Evolutionary conservation across 306 rosid genomes (phyloP).

Genomic region (Glycine tomentella): DNA sequence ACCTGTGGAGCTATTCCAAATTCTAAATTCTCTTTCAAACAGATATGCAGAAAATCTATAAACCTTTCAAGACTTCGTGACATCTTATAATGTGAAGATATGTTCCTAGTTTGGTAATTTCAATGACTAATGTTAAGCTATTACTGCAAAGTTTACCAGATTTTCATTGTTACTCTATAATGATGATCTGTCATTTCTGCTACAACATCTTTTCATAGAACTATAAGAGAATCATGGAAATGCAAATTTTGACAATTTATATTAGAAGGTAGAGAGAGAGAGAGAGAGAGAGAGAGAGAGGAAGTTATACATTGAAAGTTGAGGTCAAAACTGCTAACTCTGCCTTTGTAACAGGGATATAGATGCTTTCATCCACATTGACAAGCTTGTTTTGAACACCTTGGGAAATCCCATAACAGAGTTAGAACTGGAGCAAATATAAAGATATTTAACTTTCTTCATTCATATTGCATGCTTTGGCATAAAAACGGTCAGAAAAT

Average conservation of each 20-base stretch:
- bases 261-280: neutral
- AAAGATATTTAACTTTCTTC: neutral
- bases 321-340: slow-evolving; percentile 80
- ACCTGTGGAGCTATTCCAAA: slow-evolving; percentile 29
- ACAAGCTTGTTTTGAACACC: slow-evolving; percentile 87
- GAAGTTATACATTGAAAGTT: slow-evolving; percentile 76
- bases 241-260: neutral
- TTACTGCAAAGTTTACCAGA: neutral
- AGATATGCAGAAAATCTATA: slow-evolving; percentile 19
- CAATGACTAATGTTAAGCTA: neutral
- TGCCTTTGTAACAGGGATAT: slow-evolving; percentile 80
- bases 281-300: slow-evolving; percentile 22
- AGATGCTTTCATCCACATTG: slow-evolving; percentile 76
- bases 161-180: slow-evolving; percentile 25
- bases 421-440: slow-evolving; percentile 36
- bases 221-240: slow-evolving; percentile 7
- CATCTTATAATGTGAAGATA: neutral
- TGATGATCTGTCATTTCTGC: slow-evolving; percentile 17
- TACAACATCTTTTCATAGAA: neutral
- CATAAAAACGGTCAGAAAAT: slow-evolving; percentile 30
- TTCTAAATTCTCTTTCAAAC: neutral
- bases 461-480: slow-evolving; percentile 5
- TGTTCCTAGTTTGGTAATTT: slow-evolving; percentile 19
- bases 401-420: slow-evolving; percentile 46
- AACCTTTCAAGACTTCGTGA: neutral